Evolutionary conservation across 2,329 filamentous ascomycete genomes (phyloP), one percentile per base, ranked within the genome.

Genomic region (Thielaviopsis euricoi): DNA sequence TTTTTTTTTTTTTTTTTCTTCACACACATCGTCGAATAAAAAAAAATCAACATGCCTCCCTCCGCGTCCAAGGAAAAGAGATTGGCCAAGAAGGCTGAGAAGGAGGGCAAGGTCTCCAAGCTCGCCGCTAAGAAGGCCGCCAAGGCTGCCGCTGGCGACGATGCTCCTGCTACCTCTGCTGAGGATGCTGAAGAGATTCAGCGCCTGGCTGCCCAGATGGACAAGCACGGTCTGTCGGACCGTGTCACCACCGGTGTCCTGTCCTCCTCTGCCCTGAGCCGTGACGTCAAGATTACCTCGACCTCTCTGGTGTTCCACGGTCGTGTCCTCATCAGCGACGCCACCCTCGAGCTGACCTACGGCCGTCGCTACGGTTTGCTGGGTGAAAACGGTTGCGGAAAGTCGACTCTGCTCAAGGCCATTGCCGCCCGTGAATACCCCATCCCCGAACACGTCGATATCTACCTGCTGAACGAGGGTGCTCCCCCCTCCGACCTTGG

Each of bases 331-430:
- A 87, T 98, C 74, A 91, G 85, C 69, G 93, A 98, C 73, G 87
- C 87, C 63, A 94, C 85, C 55, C 79, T 98, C 71, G 94, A 98
- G 74, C 80, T 98, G 67, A 91, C 87, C 70, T 93, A 89, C 70
- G 89, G 87, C 64, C 87, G 90, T 67, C 83, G 93, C 67, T 98
- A 98, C 71, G 93, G 93, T 71, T 78, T 98, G 60, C 77, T 98
- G 63, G 93, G 93, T 68, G 93, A 98, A 81, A 98, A 98, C 85
- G 93, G 93, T 64, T 98, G 93, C 73, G 93, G 93, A 71, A 98
- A 98, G 80, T 94, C 87, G 63, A 98, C 93, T n/a, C 74, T 98
- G 37, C 81, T 98, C 69, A 97, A 96, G 77, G 82, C 93, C 64
- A 95, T 98, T 70, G 85, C 86, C 66, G 85, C 83, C 68, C 87